A percentile compares a stretch with the other conserved stretches of the same genome.
Conservation (phyloP, 495 filamentous ascomycete species). For the Amphirosellinia nigrospora region DNA sequence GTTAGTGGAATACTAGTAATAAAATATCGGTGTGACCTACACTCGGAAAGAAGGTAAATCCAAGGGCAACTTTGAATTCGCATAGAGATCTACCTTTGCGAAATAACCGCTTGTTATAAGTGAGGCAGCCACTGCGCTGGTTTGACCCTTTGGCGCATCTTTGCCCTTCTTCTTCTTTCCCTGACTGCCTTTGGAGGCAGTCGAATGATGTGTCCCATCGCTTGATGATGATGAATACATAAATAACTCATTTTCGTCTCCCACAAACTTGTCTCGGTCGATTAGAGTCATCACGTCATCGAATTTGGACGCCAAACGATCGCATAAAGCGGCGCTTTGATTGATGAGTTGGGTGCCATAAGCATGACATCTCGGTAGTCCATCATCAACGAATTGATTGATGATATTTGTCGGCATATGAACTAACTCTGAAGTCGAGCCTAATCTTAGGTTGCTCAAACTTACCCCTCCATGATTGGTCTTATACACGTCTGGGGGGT, state of each 20-base stretch:
- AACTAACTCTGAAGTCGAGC: slow-evolving; percentile 46
- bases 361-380: slow-evolving; percentile 43
- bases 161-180: slow-evolving; percentile 42
- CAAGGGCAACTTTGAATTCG: slow-evolving; percentile 76
- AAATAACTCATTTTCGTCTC: slow-evolving; percentile 66
- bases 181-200: slow-evolving; percentile 29
- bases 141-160: slow-evolving; percentile 41
- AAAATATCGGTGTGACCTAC: slow-evolving; percentile 48
- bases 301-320: slow-evolving; percentile 63
- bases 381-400: slow-evolving; percentile 43
- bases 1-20: slow-evolving; percentile 31
- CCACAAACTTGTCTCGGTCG: slow-evolving; percentile 68
- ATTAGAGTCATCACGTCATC: slow-evolving; percentile 70
- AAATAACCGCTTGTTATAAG: slow-evolving; percentile 64
- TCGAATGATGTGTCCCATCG: slow-evolving; percentile 17
- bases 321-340: slow-evolving; percentile 57
- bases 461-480: slow-evolving; percentile 28
- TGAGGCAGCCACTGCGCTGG: slow-evolving; percentile 46
- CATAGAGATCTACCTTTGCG: slow-evolving; percentile 76
- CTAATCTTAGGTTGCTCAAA: slow-evolving; percentile 45
- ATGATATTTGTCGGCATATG: slow-evolving; percentile 38
- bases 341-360: slow-evolving; percentile 50
- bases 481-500: slow-evolving; percentile 9
- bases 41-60: slow-evolving; percentile 68
- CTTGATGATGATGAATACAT: slow-evolving; percentile 31